Base-by-base conservation (phyloP, 129 eudicot species). In the Tanacetum coccineum region DNA sequence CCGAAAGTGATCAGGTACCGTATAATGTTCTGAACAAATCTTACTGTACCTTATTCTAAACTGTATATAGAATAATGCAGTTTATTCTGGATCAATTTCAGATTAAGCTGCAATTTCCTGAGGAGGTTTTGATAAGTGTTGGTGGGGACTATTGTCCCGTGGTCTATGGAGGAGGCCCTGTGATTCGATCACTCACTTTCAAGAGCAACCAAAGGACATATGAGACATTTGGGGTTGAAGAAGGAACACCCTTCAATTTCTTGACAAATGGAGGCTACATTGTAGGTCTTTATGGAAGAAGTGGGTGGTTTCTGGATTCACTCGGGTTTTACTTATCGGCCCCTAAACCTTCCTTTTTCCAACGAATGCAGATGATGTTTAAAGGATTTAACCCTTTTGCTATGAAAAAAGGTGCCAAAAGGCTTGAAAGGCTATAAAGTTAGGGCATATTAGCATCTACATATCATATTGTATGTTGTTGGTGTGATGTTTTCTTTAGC, bases 301-400 rank as follows among this genome's bases (percentile, higher is more conserved):
- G 85, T 17, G 97, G 97, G 4, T 87, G 95, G 92, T 84, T 73
- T 59, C 19, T 90, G n/a, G 95, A 90, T 81, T 72, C 91, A 10
- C 63, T 90, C 13, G 92, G 92, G 15, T 79, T 87, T 10, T 60
- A 72, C 39, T 59, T 80, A 48, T 22, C 76, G n/a, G 66, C 28
- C 59, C 67, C 50, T 65, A 82, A 26, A 26, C 49, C 49, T 4
- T 70, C 50, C 13, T 57, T 78, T 13, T 22, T 60, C 20, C 78
- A 76, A 15, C 70, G 60, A 30, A 48, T 48, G 17, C 53, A 48
- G 17, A 30, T 0, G 39, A 0, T 4, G 39, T 30, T 30, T 30
- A 30, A 30, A 30, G 39, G 39, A 32, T 32, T 32, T 6, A 32
- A 32, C 39, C 8, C 7, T 32, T 46, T 50, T 9, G 28, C 13